These are phyloP conservation scores for Fusarium setosum DNA, from an alignment of 2,329 filamentous ascomycete species.

Conservation along the genomic window DNA sequence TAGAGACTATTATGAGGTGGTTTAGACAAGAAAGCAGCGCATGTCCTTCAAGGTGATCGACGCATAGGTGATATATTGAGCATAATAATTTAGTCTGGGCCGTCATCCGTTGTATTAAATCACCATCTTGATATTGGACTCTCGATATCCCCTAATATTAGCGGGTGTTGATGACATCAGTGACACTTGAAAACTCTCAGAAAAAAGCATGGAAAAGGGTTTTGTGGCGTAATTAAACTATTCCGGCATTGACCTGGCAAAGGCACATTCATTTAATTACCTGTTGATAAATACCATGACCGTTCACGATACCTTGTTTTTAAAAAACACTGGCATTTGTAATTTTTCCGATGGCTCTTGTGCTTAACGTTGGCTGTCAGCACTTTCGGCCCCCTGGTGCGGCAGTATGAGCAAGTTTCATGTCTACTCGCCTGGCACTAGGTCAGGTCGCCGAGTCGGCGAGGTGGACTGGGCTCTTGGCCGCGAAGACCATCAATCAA, in stretches of 20 bases:
- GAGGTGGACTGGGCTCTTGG: neutral
- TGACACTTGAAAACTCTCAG: too few relatives aligned
- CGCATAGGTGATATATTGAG: too few relatives aligned
- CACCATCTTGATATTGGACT: too few relatives aligned
- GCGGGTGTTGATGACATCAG: too few relatives aligned
- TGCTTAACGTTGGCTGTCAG: neutral
- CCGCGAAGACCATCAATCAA: conserved; percentile 1
- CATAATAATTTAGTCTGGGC: too few relatives aligned
- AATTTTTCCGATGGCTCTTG: neutral
- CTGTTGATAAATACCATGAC: neutral
- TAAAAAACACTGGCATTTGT: neutral
- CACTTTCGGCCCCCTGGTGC: conserved; percentile 16
- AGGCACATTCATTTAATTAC: neutral
- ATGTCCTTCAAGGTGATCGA: too few relatives aligned
- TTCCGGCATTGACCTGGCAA: neutral
- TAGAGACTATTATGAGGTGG: too few relatives aligned
- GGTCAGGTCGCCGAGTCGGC: conserved; percentile 1
- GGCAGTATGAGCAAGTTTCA: conserved; percentile 50
- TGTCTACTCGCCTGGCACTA: neutral
- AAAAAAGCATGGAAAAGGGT: neutral
- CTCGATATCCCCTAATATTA: too few relatives aligned
- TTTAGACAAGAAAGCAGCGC: too few relatives aligned
- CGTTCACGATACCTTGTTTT: neutral
- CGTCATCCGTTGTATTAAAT: too few relatives aligned
- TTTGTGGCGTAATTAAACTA: conserved; percentile 12